A percentile compares a stretch with the other conserved stretches of the same genome.
Conservation (phyloP, 345 rosid genomes). For the Rhodamnia argentea region DNA sequence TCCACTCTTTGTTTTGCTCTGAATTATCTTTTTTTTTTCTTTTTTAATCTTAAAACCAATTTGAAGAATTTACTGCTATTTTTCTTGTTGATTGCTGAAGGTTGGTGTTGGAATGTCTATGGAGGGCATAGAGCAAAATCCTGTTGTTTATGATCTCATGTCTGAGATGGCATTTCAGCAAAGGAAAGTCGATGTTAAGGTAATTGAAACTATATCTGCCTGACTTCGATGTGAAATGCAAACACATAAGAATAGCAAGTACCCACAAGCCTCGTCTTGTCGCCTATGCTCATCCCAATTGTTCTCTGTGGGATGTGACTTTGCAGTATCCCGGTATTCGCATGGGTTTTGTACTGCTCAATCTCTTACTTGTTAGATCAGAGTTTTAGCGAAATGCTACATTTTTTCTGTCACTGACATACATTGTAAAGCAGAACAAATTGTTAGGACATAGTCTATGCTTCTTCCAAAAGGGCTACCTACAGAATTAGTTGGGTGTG, state of each 20-base stretch:
- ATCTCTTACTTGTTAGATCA: background rate
- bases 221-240: background rate
- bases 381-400: background rate
- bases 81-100: conserved; percentile 15
- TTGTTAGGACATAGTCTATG: background rate
- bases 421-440: background rate
- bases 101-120: conserved; percentile 78
- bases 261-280: background rate
- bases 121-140: conserved; percentile 84
- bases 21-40: background rate
- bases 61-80: background rate
- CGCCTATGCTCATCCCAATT: background rate
- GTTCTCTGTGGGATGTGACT: background rate
- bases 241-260: background rate
- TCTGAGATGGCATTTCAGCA: conserved; percentile 70
- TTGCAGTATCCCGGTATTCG: background rate
- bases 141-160: conserved; percentile 68
- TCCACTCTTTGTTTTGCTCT: background rate
- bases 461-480: background rate
- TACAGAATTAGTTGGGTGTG: background rate
- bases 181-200: conserved; percentile 49
- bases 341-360: background rate
- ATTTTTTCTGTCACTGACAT: background rate
- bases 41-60: background rate
- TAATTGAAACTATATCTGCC: conserved; percentile 4